phyloP scores from a whole-genome alignment of 2,329 filamentous ascomycete genomes.

The Cercospora zeae-maydis region DNA sequence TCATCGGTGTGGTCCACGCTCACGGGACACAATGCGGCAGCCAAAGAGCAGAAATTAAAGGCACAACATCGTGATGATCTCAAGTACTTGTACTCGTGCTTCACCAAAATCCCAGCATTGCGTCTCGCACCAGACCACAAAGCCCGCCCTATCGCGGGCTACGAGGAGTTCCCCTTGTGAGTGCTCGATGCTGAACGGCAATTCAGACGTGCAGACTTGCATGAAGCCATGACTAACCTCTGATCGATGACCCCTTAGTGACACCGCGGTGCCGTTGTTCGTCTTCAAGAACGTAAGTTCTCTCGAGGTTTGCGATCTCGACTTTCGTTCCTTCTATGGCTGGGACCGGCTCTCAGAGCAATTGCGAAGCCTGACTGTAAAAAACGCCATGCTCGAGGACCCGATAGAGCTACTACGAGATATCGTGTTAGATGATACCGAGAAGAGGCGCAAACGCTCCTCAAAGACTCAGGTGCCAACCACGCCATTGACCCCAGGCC shows the following conservation, averaged over 20 bases:
- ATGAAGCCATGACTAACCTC: not conserved
- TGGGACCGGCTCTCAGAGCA: slow-evolving; percentile 95
- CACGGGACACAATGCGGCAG: slow-evolving; percentile 73
- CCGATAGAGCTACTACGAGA: slow-evolving; percentile 85
- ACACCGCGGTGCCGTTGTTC: slow-evolving; percentile 93
- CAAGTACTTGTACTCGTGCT: slow-evolving; percentile 95
- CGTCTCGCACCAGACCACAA: slow-evolving; percentile 89
- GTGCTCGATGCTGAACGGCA: slow-evolving; percentile 38
- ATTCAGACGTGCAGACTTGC: not conserved
- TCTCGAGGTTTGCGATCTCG: slow-evolving; percentile 89
- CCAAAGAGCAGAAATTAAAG: slow-evolving; percentile 86
- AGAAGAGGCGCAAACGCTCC: slow-evolving; percentile 75
- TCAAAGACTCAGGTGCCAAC: slow-evolving; percentile 69
- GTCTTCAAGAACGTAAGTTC: slow-evolving; percentile 96
- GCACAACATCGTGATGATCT: slow-evolving; percentile 79
- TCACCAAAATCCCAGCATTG: slow-evolving; percentile 94
- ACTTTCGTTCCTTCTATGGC: slow-evolving; percentile 94
- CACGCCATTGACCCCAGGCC: slow-evolving; percentile 62
- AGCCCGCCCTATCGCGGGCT: slow-evolving; percentile 82
- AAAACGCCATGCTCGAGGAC: slow-evolving; percentile 82
- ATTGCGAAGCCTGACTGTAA: slow-evolving; percentile 81
- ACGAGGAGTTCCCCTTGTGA: slow-evolving; percentile 83
- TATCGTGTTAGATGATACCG: slow-evolving; percentile 94
- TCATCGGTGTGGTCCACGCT: slow-evolving; percentile 88
- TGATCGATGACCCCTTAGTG: slow-evolving; percentile 38